phyloP scores from a whole-genome alignment of 176 grass and related monocot genomes.

The Alopecurus myosuroides region DNA sequence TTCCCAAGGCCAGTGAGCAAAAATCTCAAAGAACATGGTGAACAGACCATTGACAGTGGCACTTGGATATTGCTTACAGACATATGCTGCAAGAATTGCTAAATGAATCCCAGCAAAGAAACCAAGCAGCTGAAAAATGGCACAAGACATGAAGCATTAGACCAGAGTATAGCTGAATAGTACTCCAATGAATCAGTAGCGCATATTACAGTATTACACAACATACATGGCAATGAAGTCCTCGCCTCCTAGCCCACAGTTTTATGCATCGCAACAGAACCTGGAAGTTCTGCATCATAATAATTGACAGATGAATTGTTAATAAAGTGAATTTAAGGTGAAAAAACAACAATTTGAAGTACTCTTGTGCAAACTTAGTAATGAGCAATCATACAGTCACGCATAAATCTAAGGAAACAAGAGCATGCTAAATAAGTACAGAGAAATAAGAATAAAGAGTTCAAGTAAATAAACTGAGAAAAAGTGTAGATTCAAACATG shows the following conservation, averaged over 20 bases:
- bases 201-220: conserved; percentile 21
- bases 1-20: conserved; percentile 62
- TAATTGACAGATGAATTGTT: conserved; percentile 2
- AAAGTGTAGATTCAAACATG: neutral
- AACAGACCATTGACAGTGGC: conserved; percentile 47
- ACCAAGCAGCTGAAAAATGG: conserved; percentile 51
- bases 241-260: conserved; percentile 61
- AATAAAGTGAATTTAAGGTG: neutral
- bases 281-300: conserved; percentile 56
- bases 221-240: conserved; percentile 65
- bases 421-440: neutral
- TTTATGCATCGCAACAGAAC: conserved; percentile 56
- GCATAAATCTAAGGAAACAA: neutral
- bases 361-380: neutral
- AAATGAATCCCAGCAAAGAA: conserved; percentile 77
- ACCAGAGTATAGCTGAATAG: conserved; percentile 8
- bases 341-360: neutral
- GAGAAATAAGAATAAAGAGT: neutral
- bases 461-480: neutral
- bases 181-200: neutral
- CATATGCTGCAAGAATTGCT: conserved; percentile 56
- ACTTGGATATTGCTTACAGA: conserved; percentile 50
- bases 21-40: conserved; percentile 53
- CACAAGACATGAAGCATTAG: neutral
- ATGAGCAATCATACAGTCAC: neutral